Conservation (phyloP, 192 early-diverging fungal species). For the Coemansia furcata region DNA sequence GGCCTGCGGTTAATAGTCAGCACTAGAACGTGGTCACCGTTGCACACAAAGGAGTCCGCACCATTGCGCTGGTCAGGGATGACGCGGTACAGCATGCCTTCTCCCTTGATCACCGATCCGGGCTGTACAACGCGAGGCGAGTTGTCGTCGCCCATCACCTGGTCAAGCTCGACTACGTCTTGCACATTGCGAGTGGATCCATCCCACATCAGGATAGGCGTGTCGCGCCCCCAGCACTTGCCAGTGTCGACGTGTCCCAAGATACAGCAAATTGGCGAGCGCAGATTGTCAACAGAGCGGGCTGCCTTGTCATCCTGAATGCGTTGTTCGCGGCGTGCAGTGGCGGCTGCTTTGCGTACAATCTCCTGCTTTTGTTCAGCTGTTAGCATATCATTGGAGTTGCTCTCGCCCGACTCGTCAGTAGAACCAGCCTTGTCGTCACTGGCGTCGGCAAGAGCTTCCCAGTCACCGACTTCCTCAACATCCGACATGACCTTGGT, state of each 20-base stretch:
- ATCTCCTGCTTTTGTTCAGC: constrained; percentile 61
- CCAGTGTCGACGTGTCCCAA: constrained; percentile 98
- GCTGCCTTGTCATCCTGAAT: constrained; percentile 74
- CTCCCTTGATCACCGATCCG: constrained; percentile 39
- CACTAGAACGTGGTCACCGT: constrained; percentile 55
- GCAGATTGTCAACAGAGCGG: constrained; percentile 83
- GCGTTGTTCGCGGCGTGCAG: constrained; percentile 69
- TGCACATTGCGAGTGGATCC: constrained; percentile 48
- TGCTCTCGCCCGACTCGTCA: constrained; percentile 56
- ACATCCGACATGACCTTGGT: constrained; percentile 44
- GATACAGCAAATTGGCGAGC: constrained; percentile 98
- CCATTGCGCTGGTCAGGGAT: constrained; percentile 19
- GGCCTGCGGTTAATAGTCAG: constrained; percentile 29
- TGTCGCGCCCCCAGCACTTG: constrained; percentile 55
- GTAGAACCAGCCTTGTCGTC: constrained; percentile 10
- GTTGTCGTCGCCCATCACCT: constrained; percentile 56
- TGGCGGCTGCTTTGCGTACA: constrained; percentile 75
- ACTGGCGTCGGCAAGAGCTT: constrained; percentile 36
- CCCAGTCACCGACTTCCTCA: constrained; percentile 38
- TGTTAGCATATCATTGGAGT: constrained; percentile 62
- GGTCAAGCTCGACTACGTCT: constrained; percentile 36
- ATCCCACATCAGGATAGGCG: constrained; percentile 53
- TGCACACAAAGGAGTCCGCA: constrained; percentile 54
- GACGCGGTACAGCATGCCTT: constrained; percentile 53
- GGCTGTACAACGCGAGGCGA: constrained; percentile 48